These are phyloP conservation scores for Inga laurina DNA, from an alignment of 306 rosid species.

Conservation along the genomic window DNA sequence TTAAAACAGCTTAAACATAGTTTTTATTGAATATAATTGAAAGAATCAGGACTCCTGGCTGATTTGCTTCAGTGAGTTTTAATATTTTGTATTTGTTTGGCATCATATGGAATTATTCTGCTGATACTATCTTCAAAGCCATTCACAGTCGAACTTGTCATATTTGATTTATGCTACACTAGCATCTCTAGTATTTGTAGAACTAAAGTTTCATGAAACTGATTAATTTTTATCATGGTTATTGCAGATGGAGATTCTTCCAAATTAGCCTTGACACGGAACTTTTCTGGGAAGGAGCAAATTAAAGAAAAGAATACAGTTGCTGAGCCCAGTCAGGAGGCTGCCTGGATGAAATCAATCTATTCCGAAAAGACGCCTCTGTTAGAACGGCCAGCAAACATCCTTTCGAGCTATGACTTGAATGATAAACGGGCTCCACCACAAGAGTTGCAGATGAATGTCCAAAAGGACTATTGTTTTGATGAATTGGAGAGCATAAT, in stretches of 20 bases:
- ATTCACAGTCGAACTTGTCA: background rate
- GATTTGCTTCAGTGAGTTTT: slow-evolving; percentile 21
- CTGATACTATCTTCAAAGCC: background rate
- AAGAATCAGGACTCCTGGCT: background rate
- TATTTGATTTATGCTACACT: background rate
- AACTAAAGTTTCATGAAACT: slow-evolving; percentile 12
- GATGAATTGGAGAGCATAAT: slow-evolving; percentile 89
- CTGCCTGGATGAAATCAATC: slow-evolving; percentile 73
- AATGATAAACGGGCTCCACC: slow-evolving; percentile 59
- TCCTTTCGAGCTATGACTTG: slow-evolving; percentile 71
- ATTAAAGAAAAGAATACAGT: slow-evolving; percentile 58
- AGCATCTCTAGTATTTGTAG: background rate
- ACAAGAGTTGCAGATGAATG: slow-evolving; percentile 64
- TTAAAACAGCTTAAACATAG: background rate
- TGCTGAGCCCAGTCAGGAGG: slow-evolving; percentile 81
- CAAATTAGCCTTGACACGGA: slow-evolving; percentile 50
- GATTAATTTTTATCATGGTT: slow-evolving; percentile 34
- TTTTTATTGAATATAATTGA: background rate
- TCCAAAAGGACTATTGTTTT: slow-evolving; percentile 72
- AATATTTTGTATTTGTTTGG: slow-evolving; percentile 3
- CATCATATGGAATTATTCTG: background rate
- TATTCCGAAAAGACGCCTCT: slow-evolving; percentile 64
- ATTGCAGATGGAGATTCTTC: slow-evolving; percentile 77
- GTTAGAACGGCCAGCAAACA: slow-evolving; percentile 62
- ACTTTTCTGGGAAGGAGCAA: slow-evolving; percentile 60